Evolutionary conservation across 1,284 basidiomycete genomes (phyloP), one percentile per base, ranked within the genome.

Genomic region (Acaromyces ingoldii): DNA sequence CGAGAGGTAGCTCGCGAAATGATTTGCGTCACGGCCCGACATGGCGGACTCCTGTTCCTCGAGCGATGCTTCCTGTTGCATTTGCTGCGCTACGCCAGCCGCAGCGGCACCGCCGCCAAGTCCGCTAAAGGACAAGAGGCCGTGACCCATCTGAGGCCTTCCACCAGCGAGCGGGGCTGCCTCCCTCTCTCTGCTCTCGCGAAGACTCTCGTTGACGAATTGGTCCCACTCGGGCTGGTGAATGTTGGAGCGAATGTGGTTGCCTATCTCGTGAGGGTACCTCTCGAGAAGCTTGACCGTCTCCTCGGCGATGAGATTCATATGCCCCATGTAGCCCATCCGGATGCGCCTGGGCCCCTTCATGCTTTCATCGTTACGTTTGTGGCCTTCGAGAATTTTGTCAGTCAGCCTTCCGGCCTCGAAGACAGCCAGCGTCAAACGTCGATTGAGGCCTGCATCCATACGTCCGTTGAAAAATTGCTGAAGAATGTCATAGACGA

Each of bases 401-500:
- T 62, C 53, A 4, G 67, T 59, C 9, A 75, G 62, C 5, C 59
- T 46, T 3, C 69, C 72, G 26, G 66, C 51, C n/a, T 65, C 54
- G 47, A 75, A 75, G 15, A 72, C 63, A 5, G 70, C 62, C 13
- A 74, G 53, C 2, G 66, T 72, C 13, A 75, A 62, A 37, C 58
- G 58, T 10, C 67, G 51, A 50, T 75, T 75, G 43, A 72, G 63
- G 17, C 67, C 63, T 7, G 53, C 55, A 25, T 72, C 63, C 70
- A 74, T 89, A 85, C 33, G 90, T 80, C 91, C 91, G 11, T 89
- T 93, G 59, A 99, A 82, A 43, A 96, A 87, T 75, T 98, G 95
- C 74, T 97, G 93, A 1, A 98, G 81, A 44, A 97, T 81, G 76
- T 98, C 95, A 74, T 98, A 98, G 15, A 96, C 91, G 13, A 93